Evolutionary conservation across 129 eudicot species (phyloP).

Genomic region (Apium graveolens): DNA sequence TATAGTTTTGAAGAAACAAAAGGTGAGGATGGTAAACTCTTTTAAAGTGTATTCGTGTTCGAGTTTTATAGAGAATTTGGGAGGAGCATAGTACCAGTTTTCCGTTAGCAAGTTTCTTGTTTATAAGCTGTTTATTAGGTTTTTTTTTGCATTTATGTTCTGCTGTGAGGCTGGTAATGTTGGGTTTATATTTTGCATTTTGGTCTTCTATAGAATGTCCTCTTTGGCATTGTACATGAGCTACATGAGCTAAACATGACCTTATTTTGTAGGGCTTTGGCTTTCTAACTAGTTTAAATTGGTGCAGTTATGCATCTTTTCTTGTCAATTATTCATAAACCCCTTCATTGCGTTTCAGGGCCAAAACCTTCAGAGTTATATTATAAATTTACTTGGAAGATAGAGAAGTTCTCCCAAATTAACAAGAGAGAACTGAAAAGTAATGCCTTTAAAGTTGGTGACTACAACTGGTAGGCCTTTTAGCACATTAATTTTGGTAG

Average conservation of each 20-base stretch:
- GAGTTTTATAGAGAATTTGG: background rate
- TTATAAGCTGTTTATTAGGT: background rate
- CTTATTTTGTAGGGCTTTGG: background rate
- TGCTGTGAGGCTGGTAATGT: background rate
- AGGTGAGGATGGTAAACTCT: background rate
- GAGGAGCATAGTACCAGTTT: background rate
- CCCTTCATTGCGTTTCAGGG: constrained; percentile 35
- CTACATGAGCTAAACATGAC: background rate
- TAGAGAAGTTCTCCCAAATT: constrained; percentile 81
- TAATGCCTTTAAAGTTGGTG: constrained; percentile 82
- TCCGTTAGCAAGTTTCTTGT: background rate
- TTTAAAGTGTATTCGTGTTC: background rate
- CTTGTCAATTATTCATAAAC: constrained; percentile 8
- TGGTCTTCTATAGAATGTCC: background rate
- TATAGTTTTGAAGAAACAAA: background rate
- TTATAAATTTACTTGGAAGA: constrained; percentile 92
- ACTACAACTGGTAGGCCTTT: constrained; percentile 77
- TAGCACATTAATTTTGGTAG: background rate
- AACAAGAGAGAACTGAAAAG: constrained; percentile 96
- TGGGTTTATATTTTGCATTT: background rate
- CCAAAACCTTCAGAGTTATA: constrained; percentile 68
- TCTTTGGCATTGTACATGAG: background rate
- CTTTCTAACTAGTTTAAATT: background rate
- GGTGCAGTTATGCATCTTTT: background rate
- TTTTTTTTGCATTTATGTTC: background rate